Evolutionary conservation across 2,329 filamentous ascomycete genomes (phyloP).

Genomic region (Ceratocystis destructans): DNA sequence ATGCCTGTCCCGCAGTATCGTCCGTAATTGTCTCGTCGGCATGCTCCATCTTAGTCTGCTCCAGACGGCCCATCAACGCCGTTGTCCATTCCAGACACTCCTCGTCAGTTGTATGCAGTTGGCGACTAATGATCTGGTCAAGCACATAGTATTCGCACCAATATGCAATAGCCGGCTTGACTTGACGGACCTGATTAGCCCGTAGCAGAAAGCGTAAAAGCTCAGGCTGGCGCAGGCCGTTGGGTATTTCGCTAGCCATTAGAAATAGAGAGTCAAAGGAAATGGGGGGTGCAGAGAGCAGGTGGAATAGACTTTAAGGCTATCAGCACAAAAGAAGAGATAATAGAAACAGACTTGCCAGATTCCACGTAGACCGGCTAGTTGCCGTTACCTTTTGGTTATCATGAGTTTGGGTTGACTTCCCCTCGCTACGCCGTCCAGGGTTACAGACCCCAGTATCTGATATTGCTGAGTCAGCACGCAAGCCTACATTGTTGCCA

Average conservation of each 20-base stretch:
- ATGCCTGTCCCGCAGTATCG: conserved; percentile 74
- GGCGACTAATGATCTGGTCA: conserved; percentile 73
- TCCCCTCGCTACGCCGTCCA: background rate
- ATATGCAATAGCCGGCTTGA: conserved; percentile 81
- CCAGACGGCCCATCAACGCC: conserved; percentile 78
- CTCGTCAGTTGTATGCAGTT: conserved; percentile 63
- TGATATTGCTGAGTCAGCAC: background rate
- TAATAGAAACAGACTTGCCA: background rate
- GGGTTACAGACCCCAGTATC: background rate
- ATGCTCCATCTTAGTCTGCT: conserved; percentile 62
- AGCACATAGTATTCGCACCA: conserved; percentile 95
- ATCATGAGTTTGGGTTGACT: background rate
- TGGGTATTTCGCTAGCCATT: conserved; percentile 39
- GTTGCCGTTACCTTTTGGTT: background rate
- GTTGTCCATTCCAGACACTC: conserved; percentile 73
- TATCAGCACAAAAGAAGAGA: background rate
- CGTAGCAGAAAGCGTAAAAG: conserved; percentile 72
- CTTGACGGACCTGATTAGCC: conserved; percentile 68
- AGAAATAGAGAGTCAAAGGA: background rate
- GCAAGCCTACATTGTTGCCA: background rate
- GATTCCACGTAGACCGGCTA: background rate
- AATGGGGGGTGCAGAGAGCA: background rate
- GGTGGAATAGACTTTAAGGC: background rate
- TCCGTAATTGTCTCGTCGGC: conserved; percentile 67
- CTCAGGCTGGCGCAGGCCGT: conserved; percentile 63